These are phyloP conservation scores for Hydrangea macrophylla DNA, from an alignment of 148 eudicot genomes.

Conservation along the genomic window DNA sequence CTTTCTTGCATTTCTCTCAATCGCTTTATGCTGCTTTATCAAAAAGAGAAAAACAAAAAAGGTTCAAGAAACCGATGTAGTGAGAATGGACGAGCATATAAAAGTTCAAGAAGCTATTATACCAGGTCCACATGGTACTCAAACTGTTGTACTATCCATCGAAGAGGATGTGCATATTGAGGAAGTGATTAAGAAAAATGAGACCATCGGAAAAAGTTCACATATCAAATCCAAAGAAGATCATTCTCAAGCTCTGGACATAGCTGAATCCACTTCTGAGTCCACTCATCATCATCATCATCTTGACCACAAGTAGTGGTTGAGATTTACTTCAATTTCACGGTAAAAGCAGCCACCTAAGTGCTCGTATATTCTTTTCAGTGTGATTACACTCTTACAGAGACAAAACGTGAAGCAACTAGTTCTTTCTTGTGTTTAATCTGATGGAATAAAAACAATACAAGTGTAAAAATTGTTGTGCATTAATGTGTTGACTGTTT, in stretches of 20 bases:
- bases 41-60: constrained; percentile 49
- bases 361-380: no score
- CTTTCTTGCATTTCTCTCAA: constrained; percentile 48
- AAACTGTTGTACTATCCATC: constrained; percentile 39
- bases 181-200: constrained; percentile 42
- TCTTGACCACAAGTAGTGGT: constrained; percentile 12
- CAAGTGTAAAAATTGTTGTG: background rate
- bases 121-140: constrained; percentile 60
- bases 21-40: constrained; percentile 55
- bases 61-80: constrained; percentile 40
- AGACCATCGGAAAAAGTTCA: constrained; percentile 19
- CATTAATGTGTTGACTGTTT: background rate
- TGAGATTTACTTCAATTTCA: background rate
- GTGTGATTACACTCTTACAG: no score
- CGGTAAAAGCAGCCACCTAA: background rate
- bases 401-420: background rate
- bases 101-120: constrained; percentile 45
- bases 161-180: constrained; percentile 65
- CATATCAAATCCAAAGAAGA: constrained; percentile 25
- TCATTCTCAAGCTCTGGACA: constrained; percentile 27
- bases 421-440: background rate
- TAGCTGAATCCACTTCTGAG: constrained; percentile 24
- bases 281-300: constrained; percentile 30
- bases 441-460: no score
- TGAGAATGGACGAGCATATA: constrained; percentile 38